phyloP scores from a whole-genome alignment of 148 eudicot genomes.

The Simmondsia chinensis region DNA sequence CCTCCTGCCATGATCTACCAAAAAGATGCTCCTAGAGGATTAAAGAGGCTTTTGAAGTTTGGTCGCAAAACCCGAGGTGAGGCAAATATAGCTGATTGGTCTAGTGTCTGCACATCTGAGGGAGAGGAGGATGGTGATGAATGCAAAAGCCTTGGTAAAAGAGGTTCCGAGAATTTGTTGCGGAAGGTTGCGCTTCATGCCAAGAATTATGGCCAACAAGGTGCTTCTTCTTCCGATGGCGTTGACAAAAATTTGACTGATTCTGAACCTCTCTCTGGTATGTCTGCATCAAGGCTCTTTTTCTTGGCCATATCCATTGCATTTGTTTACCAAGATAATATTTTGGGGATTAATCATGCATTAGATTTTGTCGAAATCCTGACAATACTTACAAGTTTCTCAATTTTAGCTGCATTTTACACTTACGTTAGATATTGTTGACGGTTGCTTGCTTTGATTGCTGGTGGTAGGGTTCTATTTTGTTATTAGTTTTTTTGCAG shows the following conservation, averaged over 20 bases:
- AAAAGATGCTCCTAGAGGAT: constrained; percentile 93
- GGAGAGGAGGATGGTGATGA: constrained; percentile 86
- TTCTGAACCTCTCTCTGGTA: constrained; percentile 44
- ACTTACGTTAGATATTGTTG: no score
- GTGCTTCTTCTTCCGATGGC: constrained; percentile 20
- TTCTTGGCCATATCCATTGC: not conserved
- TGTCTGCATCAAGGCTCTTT: constrained; percentile 1
- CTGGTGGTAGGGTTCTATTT: no score
- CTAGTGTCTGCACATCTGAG: constrained; percentile 76
- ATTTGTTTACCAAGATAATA: not conserved
- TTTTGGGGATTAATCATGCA: no score
- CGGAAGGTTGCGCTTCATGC: constrained; percentile 61
- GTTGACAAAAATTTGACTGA: constrained; percentile 24
- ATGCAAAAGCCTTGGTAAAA: constrained; percentile 39
- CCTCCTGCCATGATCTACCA: constrained; percentile 79
- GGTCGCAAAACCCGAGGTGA: constrained; percentile 76
- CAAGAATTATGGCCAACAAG: constrained; percentile 44
- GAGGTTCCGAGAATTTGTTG: constrained; percentile 46
- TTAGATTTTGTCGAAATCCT: no score
- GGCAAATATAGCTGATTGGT: constrained; percentile 53
- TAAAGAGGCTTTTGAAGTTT: constrained; percentile 87
- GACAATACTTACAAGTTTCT: not conserved
- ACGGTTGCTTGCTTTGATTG: no score
- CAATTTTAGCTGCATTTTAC: no score
- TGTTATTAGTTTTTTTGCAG: no score